Evolutionary conservation across 2,329 filamentous ascomycete genomes (phyloP).

Genomic region (Tolypocladium album): DNA sequence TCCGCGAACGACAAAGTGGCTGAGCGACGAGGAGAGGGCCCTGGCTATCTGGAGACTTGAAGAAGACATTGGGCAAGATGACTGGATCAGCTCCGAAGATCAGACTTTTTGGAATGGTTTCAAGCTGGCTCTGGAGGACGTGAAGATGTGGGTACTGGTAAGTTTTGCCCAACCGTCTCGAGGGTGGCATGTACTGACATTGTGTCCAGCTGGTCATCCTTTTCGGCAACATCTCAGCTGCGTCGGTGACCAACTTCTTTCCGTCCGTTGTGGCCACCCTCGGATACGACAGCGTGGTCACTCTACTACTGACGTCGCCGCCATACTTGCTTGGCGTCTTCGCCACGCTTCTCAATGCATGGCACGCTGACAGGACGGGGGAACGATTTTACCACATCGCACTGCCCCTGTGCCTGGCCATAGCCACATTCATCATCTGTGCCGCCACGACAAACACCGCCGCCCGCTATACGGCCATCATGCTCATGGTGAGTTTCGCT

Average conservation of each 20-base stretch:
- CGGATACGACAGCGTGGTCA: conserved; percentile 47
- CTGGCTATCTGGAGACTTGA: conserved; percentile 51
- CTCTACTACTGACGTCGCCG: conserved; percentile 53
- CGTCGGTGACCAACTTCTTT: conserved; percentile 58
- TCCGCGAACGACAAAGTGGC: conserved; percentile 28
- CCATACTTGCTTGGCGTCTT: conserved; percentile 54
- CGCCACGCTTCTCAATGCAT: conserved; percentile 53
- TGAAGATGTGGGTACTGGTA: conserved; percentile 51
- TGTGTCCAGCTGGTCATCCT: conserved; percentile 36
- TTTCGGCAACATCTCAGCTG: conserved; percentile 40
- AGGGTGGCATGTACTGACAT: not conserved
- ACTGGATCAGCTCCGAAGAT: conserved; percentile 45
- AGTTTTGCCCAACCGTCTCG: conserved; percentile 4
- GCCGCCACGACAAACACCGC: conserved; percentile 49
- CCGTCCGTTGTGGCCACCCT: conserved; percentile 60
- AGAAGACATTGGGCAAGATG: conserved; percentile 54
- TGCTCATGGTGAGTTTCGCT: conserved; percentile 46
- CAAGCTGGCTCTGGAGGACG: conserved; percentile 42
- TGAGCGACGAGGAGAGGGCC: conserved; percentile 37
- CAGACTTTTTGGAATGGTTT: conserved; percentile 46
- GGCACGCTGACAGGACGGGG: conserved; percentile 60
- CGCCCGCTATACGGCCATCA: conserved; percentile 59
- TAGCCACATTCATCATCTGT: conserved; percentile 57
- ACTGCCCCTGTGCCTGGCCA: conserved; percentile 48
- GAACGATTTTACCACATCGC: conserved; percentile 62